These are phyloP conservation scores for Anethum foeniculum DNA, from an alignment of 140 eudicot genomes.

Conservation along the genomic window DNA sequence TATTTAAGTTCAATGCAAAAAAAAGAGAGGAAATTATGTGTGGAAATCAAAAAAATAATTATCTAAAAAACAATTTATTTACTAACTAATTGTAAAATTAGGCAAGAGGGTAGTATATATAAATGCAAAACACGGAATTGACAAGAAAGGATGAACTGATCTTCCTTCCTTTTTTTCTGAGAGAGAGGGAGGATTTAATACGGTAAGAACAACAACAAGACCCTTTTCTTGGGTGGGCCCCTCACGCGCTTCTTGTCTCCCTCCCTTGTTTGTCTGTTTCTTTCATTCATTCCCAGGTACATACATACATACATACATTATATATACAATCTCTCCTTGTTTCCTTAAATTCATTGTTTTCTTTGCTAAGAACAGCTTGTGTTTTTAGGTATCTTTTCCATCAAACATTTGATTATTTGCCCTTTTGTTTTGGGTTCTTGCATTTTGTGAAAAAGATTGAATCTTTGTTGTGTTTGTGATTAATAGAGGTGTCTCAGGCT, in stretches of 20 bases:
- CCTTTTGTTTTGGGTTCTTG: not conserved
- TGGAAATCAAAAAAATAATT: too few relatives aligned
- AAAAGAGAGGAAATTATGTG: too few relatives aligned
- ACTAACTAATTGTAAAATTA: not conserved
- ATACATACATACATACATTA: not conserved
- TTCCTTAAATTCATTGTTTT: not conserved
- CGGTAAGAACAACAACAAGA: not conserved
- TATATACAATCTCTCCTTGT: not conserved
- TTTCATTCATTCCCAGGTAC: slow-evolving; percentile 9
- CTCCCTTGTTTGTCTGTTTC: not conserved
- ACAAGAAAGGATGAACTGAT: not conserved
- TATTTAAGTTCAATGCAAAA: too few relatives aligned
- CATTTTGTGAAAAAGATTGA: not conserved
- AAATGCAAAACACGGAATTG: not conserved
- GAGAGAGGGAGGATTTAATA: not conserved
- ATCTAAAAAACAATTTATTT: too few relatives aligned
- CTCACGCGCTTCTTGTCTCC: slow-evolving; percentile 3
- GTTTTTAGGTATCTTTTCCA: not conserved
- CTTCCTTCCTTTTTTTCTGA: not conserved
- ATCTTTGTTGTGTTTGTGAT: not conserved
- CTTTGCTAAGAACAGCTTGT: not conserved
- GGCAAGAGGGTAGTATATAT: not conserved
- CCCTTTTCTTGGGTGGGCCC: slow-evolving; percentile 8
- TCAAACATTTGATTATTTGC: not conserved
- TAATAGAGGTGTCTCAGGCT: not conserved